These are phyloP conservation scores for Globomyces pollinis-pini DNA, from an alignment of 192 early-diverging fungal genomes.

Conservation along the genomic window DNA sequence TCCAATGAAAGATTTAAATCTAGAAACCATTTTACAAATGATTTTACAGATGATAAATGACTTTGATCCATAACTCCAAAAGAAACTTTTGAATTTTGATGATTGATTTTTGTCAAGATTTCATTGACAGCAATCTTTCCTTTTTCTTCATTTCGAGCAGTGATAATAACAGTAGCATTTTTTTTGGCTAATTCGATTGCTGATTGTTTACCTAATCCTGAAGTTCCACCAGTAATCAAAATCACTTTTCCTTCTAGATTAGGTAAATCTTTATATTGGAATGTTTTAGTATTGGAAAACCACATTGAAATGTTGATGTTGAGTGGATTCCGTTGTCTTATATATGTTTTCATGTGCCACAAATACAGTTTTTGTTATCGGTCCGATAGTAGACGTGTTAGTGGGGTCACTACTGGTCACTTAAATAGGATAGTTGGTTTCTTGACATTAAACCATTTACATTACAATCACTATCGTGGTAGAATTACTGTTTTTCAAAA, in stretches of 20 bases:
- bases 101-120: background rate
- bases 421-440: no score
- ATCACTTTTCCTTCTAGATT: conserved; percentile 12
- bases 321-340: no score
- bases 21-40: background rate
- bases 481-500: no score
- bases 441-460: no score
- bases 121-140: background rate
- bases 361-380: no score
- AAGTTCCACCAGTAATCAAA: conserved; percentile 34
- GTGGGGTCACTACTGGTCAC: no score
- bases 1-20: background rate
- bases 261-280: conserved; percentile 16
- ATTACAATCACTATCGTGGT: no score
- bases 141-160: background rate
- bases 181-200: background rate
- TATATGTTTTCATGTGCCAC: no score
- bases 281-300: no score
- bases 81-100: no score
- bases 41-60: background rate
- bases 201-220: background rate
- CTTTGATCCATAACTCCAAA: background rate
- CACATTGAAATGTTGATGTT: no score
- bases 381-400: no score
- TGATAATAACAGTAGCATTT: background rate